Percentiles rank a stretch among this genome's conserved stretches.
phyloP scores from a whole-genome alignment of 2,329 filamentous ascomycete genomes.

The Fusarium napiforme region DNA sequence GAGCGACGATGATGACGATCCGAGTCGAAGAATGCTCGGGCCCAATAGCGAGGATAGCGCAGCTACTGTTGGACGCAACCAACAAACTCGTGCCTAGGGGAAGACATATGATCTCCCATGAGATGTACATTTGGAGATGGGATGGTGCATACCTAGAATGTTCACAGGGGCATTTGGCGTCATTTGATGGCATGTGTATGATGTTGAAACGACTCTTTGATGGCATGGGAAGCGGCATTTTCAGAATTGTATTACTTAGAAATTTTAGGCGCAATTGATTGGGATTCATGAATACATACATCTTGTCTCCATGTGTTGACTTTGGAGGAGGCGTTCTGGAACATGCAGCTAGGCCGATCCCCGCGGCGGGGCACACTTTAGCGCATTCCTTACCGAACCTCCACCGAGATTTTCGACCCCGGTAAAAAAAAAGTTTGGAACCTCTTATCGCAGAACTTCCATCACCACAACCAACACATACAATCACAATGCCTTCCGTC shows the following conservation, averaged over 20 bases:
- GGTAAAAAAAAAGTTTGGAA: constrained; percentile 31
- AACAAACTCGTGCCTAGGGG: constrained; percentile 32
- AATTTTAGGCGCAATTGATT: constrained; percentile 6
- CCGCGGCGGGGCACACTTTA: constrained; percentile 26
- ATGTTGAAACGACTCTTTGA: neutral
- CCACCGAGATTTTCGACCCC: constrained; percentile 32
- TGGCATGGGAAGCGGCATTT: neutral
- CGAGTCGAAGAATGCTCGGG: constrained; percentile 51
- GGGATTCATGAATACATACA: neutral
- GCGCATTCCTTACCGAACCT: constrained; percentile 20
- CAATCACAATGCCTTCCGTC: constrained; percentile 61
- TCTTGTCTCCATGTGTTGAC: neutral
- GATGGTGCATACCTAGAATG: neutral
- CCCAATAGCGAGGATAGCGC: constrained; percentile 39
- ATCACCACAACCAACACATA: constrained; percentile 2
- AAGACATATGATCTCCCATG: neutral
- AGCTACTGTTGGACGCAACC: constrained; percentile 50
- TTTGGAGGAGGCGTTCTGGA: constrained; percentile 18
- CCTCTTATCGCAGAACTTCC: constrained; percentile 23
- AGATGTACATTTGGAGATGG: neutral
- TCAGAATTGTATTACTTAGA: constrained; percentile 4
- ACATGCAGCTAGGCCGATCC: constrained; percentile 19
- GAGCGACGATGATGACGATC: constrained; percentile 84
- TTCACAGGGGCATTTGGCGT: neutral
- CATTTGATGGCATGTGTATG: neutral